These are phyloP conservation scores for Sporisorium scitamineum DNA, from an alignment of 1,284 basidiomycete genomes.

Conservation along the genomic window DNA sequence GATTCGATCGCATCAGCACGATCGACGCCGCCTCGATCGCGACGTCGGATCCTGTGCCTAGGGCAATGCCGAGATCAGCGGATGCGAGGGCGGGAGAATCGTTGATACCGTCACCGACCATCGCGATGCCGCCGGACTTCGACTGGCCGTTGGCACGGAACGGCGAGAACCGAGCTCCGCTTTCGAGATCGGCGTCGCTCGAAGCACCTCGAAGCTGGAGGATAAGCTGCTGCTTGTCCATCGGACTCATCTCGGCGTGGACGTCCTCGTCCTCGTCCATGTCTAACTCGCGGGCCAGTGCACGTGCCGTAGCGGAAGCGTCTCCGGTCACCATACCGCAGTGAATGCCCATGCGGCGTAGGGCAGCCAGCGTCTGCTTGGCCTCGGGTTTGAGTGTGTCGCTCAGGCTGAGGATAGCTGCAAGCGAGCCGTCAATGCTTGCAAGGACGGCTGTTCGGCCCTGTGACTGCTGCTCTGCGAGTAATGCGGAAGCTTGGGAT, in stretches of 20 bases:
- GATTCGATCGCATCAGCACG: conserved; percentile 94
- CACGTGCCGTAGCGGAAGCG: conserved; percentile 55
- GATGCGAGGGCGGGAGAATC: conserved; percentile 96
- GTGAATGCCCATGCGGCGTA: conserved; percentile 61
- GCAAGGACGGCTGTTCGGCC: conserved; percentile 64
- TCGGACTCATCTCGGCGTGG: conserved; percentile 64
- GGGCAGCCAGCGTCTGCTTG: conserved; percentile 45
- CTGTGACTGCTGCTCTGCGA: conserved; percentile 44
- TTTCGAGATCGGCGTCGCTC: conserved; percentile 26
- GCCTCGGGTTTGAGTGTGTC: conserved; percentile 66
- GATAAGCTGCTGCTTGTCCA: conserved; percentile 62
- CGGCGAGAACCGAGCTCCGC: conserved; percentile 23
- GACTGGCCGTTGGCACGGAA: conserved; percentile 30
- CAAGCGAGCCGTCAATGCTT: conserved; percentile 56
- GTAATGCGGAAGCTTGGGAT: conserved; percentile 22
- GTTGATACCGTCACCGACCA: conserved; percentile 99
- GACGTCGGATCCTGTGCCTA: conserved; percentile 94
- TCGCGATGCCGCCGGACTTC: conserved; percentile 52
- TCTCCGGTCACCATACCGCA: conserved; percentile 68
- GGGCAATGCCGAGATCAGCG: conserved; percentile 93
- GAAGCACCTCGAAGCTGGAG: conserved; percentile 70
- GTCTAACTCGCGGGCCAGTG: conserved; percentile 58
- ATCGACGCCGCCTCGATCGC: conserved; percentile 98
- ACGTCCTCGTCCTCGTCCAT: conserved; percentile 58
- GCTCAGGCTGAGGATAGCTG: conserved; percentile 56